Percentiles rank a stretch among this genome's conserved stretches.
Conservation (phyloP, 345 rosid species). For the Geranium rotundifolium region DNA sequence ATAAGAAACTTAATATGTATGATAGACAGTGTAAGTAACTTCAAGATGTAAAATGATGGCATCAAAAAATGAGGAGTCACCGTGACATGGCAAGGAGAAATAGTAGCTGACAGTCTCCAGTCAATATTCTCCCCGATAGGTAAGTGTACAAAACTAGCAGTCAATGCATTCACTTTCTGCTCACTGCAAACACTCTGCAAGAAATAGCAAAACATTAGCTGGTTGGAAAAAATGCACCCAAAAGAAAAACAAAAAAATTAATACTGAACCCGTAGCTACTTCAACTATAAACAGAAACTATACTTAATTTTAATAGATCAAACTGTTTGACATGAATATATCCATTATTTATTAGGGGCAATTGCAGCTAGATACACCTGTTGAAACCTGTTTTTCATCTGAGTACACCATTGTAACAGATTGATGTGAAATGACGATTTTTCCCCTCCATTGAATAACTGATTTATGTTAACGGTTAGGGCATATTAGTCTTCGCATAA, state of each 20-base stretch:
- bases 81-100: constrained; percentile 97
- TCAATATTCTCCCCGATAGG: constrained; percentile 89
- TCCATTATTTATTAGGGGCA: no score
- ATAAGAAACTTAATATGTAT: neutral
- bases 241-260: neutral
- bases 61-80: constrained; percentile 37
- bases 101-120: constrained; percentile 88
- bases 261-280: neutral
- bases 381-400: no score
- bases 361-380: no score
- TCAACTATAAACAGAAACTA: neutral
- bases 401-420: no score
- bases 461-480: no score
- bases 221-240: neutral
- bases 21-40: neutral
- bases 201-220: constrained; percentile 6
- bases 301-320: neutral
- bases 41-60: neutral
- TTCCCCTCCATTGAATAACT: no score
- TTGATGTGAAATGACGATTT: no score
- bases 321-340: neutral
- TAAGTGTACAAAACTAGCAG: constrained; percentile 71
- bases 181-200: constrained; percentile 87
- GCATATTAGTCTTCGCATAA: no score
- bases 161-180: constrained; percentile 81